These are phyloP conservation scores for Ramaria sp. DNA, from an alignment of 768 basidiomycete genomes.

Conservation along the genomic window DNA sequence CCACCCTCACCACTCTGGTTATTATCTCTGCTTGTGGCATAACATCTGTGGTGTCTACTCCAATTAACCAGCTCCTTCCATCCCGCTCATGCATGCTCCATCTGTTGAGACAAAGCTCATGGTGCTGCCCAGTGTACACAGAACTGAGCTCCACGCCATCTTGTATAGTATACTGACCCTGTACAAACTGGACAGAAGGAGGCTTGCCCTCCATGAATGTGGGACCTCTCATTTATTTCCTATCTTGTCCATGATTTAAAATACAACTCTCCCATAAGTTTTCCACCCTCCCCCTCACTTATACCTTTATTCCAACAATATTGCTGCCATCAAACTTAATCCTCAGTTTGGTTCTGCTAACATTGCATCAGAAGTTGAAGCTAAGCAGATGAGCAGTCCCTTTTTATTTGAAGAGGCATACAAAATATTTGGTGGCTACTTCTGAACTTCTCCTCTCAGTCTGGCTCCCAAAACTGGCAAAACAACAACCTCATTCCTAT, in stretches of 20 bases:
- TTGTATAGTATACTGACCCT: background rate
- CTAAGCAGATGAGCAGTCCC: too few species aligned
- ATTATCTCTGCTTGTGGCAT: background rate
- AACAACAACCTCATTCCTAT: too few species aligned
- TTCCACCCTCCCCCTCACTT: slow-evolving; percentile 7
- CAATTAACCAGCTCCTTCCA: background rate
- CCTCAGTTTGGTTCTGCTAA: too few species aligned
- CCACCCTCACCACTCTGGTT: background rate
- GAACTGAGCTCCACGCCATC: background rate
- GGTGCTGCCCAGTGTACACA: background rate
- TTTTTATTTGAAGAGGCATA: too few species aligned
- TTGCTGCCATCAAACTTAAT: slow-evolving; percentile 13
- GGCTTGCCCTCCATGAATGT: background rate
- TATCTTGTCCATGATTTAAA: background rate
- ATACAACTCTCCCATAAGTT: background rate
- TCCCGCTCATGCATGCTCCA: background rate
- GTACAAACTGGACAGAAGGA: background rate
- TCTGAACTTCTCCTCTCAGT: too few species aligned
- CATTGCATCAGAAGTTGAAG: too few species aligned
- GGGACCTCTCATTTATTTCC: background rate
- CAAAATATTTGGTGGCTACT: too few species aligned
- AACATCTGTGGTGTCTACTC: background rate
- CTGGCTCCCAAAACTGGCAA: too few species aligned
- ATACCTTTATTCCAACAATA: slow-evolving; percentile 14
- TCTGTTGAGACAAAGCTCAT: background rate